A percentile compares a stretch with the other conserved stretches of the same genome.
Conservation (phyloP, 2,329 filamentous ascomycete species). For the Penicillium sp. region DNA sequence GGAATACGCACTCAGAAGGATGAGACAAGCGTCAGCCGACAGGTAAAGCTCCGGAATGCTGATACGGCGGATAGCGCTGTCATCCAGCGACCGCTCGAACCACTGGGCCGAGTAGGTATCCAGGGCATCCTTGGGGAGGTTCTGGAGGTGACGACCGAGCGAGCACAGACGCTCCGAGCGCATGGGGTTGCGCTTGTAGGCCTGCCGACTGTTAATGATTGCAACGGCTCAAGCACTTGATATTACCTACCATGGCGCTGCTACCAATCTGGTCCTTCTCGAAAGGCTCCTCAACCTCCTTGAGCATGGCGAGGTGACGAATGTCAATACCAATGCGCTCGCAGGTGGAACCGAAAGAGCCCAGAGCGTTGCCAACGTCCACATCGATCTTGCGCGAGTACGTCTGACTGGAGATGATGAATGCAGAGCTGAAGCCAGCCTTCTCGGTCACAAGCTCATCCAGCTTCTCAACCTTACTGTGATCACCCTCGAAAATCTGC, state of each 20-base stretch:
- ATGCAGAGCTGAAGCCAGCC: slow-evolving; percentile 58
- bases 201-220: slow-evolving; percentile 44
- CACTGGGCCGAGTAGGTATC: slow-evolving; percentile 68
- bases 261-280: slow-evolving; percentile 73
- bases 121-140: slow-evolving; percentile 52
- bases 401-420: slow-evolving; percentile 65
- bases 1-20: slow-evolving; percentile 31
- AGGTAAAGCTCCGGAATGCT: slow-evolving; percentile 63
- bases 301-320: slow-evolving; percentile 65
- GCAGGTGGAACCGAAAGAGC: slow-evolving; percentile 71
- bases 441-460: slow-evolving; percentile 61
- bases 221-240: background rate
- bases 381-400: slow-evolving; percentile 79
- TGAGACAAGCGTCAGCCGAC: slow-evolving; percentile 56
- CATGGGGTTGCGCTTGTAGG: slow-evolving; percentile 60
- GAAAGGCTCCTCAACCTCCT: slow-evolving; percentile 82
- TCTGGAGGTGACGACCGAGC: slow-evolving; percentile 53
- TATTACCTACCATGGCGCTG: slow-evolving; percentile 48
- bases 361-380: slow-evolving; percentile 72
- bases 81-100: slow-evolving; percentile 74
- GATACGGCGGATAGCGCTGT: slow-evolving; percentile 60
- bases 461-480: slow-evolving; percentile 56
- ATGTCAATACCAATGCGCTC: slow-evolving; percentile 71
- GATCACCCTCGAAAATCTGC: slow-evolving; percentile 59
- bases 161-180: slow-evolving; percentile 57